Evolutionary conservation across 345 rosid species (phyloP), one percentile per base, ranked within the genome.

Genomic region (Firmiana major): DNA sequence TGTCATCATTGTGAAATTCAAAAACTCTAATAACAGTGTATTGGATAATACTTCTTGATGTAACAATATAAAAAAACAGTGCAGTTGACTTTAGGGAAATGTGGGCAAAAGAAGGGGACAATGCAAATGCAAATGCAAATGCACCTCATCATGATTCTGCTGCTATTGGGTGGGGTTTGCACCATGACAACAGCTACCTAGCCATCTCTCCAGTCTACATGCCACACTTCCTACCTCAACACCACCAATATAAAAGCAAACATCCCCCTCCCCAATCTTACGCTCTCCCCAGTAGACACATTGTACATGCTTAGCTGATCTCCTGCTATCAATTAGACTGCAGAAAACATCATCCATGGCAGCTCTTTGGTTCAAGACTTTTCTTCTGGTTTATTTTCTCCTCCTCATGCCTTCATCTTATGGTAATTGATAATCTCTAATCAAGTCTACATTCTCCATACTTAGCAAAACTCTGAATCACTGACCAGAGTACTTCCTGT

Each of bases 141-240:
- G 90, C 84, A 80, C 73, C 62, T 79, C 81, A 77, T 84, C 78
- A 81, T 85, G 82, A 80, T 81, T 79, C 78, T 80, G 79, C 71
- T 85, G 88, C 82, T 63, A 67, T 63, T 83, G 82, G 79, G 91
- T 84, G 87, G 85, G 84, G 77, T 77, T 6, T 22, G 76, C 85
- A 80, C 84, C 79, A 78, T 72, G 22, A 78, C 75, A 43, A 57
- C 54, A 54, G 49, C 49, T 45, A 45, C 49, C 24, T 36, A 15
- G 1, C 19, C 3, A 4, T 6, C 3, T 48, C 57, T 74, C 75
- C 71, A 59, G 3, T 31, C 34, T 31, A 2, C 34, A 36, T 43
- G 46, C 83, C 21, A 51, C 81, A 77, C 24, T 82, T 63, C 21
- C 22, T 8, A 9, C 78, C 87, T 36, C 79, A 40, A 7, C 53